phyloP scores from a whole-genome alignment of 805 yeast species.

The Cyberlindnera suaveolens region DNA sequence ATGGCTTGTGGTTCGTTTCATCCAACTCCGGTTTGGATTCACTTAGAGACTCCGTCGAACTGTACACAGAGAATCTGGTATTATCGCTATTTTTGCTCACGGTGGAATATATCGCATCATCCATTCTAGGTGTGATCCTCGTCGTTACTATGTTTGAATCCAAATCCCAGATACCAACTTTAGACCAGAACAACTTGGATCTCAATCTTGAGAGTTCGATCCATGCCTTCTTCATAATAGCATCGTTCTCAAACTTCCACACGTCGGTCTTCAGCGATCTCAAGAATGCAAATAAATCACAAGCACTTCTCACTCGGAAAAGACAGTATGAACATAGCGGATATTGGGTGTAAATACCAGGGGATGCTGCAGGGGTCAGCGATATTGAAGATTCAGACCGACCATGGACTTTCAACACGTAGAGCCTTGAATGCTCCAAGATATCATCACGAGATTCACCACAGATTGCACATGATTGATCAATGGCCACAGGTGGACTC shows the following conservation, averaged over 20 bases:
- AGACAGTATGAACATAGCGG: slow-evolving; percentile 83
- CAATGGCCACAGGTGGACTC: slow-evolving; percentile 68
- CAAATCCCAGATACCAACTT: slow-evolving; percentile 71
- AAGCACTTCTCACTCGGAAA: slow-evolving; percentile 67
- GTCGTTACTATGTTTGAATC: slow-evolving; percentile 28
- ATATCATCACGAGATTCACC: slow-evolving; percentile 69
- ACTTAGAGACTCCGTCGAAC: slow-evolving; percentile 13
- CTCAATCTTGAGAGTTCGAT: slow-evolving; percentile 57
- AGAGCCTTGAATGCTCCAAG: slow-evolving; percentile 72
- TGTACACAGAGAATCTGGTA: slow-evolving; percentile 3
- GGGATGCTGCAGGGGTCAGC: slow-evolving; percentile 10
- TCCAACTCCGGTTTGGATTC: slow-evolving; percentile 2
- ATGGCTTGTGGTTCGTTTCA: slow-evolving; percentile 8
- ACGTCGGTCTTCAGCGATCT: slow-evolving; percentile 52
- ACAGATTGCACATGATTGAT: slow-evolving; percentile 75
- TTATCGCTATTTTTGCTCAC: slow-evolving; percentile 5
- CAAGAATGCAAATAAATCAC: slow-evolving; percentile 76
- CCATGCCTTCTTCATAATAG: slow-evolving; percentile 50
- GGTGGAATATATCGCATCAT: slow-evolving; percentile 12
- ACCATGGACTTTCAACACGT: slow-evolving; percentile 49
- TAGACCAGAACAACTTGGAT: slow-evolving; percentile 75
- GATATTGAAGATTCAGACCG: slow-evolving; percentile 10
- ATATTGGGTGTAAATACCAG: slow-evolving; percentile 37
- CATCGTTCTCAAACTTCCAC: slow-evolving; percentile 49
- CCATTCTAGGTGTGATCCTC: slow-evolving; percentile 25